These are phyloP conservation scores for Metschnikowia colocasiae DNA, from an alignment of 805 yeast genomes.

Conservation along the genomic window DNA sequence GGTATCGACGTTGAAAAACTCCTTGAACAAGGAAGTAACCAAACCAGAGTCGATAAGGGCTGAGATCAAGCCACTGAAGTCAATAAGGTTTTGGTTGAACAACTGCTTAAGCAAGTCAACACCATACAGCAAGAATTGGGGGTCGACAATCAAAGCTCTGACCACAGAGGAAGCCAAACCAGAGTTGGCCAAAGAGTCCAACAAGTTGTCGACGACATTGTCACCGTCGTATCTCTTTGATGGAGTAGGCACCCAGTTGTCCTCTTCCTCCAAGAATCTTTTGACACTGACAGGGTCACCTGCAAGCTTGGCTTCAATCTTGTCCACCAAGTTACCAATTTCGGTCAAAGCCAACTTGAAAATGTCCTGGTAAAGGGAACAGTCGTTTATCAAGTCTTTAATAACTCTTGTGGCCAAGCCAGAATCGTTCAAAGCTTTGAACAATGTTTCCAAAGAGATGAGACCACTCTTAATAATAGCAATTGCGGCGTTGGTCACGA, in stretches of 20 bases:
- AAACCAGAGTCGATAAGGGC: slow-evolving; percentile 37
- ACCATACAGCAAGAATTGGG: slow-evolving; percentile 37
- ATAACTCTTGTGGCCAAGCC: slow-evolving; percentile 40
- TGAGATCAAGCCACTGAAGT: slow-evolving; percentile 24
- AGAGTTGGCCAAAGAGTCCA: slow-evolving; percentile 42
- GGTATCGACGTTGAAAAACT: slow-evolving; percentile 36
- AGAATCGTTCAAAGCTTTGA: slow-evolving; percentile 39
- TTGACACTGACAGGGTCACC: slow-evolving; percentile 21
- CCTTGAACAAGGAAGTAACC: slow-evolving; percentile 33
- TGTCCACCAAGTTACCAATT: slow-evolving; percentile 29
- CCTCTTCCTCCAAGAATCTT: slow-evolving; percentile 20
- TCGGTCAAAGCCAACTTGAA: slow-evolving; percentile 32
- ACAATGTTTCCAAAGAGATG: slow-evolving; percentile 34
- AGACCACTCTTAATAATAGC: slow-evolving; percentile 29
- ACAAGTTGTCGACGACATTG: slow-evolving; percentile 29
- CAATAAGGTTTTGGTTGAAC: slow-evolving; percentile 27
- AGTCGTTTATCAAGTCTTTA: slow-evolving; percentile 33
- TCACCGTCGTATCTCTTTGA: slow-evolving; percentile 17
- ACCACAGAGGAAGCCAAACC: slow-evolving; percentile 41
- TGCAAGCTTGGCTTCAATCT: slow-evolving; percentile 23
- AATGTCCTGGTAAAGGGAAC: slow-evolving; percentile 38
- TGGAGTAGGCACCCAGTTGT: slow-evolving; percentile 2
- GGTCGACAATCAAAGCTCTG: slow-evolving; percentile 34
- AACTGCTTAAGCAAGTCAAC: slow-evolving; percentile 32
- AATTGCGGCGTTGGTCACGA: slow-evolving; percentile 28